Evolutionary conservation across 148 eudicot genomes (phyloP).

Genomic region (Vaccinium corymbosum): DNA sequence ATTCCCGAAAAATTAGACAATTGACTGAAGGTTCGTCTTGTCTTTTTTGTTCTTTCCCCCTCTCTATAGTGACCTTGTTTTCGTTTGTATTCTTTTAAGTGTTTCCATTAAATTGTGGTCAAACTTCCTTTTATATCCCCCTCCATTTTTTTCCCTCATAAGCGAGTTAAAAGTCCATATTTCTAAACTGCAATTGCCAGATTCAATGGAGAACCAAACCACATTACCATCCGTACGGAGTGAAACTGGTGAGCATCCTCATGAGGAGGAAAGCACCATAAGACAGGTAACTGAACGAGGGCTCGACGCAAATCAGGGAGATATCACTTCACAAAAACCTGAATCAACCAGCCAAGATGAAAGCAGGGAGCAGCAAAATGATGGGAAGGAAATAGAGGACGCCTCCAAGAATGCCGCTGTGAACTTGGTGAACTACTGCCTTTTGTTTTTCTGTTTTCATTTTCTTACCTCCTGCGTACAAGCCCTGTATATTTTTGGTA

Average conservation of each 20-base stretch:
- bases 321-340: conserved; percentile 11
- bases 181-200: conserved; percentile 16
- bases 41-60: background rate
- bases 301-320: conserved; percentile 9
- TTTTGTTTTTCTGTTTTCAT: background rate
- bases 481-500: background rate
- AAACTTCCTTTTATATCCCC: background rate
- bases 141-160: background rate
- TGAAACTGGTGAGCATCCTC: conserved; percentile 13
- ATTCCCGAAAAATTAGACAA: conserved; percentile 43
- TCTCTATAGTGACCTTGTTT: background rate
- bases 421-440: conserved; percentile 15
- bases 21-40: conserved; percentile 46
- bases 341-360: conserved; percentile 11
- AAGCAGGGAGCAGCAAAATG: conserved; percentile 4
- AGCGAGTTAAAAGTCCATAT: background rate
- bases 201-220: conserved; percentile 34
- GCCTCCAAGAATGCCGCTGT: conserved; percentile 7
- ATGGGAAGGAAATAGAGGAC: background rate
- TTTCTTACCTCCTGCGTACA: background rate
- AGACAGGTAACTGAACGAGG: conserved; percentile 46
- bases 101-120: background rate
- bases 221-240: conserved; percentile 2
- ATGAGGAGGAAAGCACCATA: conserved; percentile 36
- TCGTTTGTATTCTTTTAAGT: background rate